Conservation (phyloP, 140 eudicot genomes). For the Erigeron philadelphicus region DNA sequence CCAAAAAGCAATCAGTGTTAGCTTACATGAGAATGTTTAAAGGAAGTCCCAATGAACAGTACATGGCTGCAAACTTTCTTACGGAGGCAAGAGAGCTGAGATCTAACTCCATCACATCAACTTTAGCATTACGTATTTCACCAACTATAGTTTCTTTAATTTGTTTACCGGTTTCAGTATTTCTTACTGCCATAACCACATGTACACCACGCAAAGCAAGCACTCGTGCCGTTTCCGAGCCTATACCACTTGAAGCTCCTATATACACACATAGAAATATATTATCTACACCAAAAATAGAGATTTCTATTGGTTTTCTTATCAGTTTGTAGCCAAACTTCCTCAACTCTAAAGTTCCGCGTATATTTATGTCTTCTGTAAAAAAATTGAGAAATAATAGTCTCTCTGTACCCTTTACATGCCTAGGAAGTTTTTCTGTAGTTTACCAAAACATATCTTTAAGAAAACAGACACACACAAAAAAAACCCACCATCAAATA, state of each 20-base stretch:
- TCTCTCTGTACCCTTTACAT: not conserved
- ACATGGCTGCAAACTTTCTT: slow-evolving; percentile 54
- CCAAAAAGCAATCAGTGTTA: not conserved
- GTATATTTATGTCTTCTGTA: not conserved
- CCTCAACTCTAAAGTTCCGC: not conserved
- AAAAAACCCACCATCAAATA: not conserved
- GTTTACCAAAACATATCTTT: too few relatives aligned
- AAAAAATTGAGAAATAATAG: too few relatives aligned
- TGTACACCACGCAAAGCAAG: slow-evolving; percentile 66
- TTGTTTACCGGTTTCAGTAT: slow-evolving; percentile 46
- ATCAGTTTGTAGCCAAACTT: not conserved
- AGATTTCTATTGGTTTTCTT: not conserved
- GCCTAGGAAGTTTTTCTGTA: not conserved
- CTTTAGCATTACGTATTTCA: slow-evolving; percentile 53
- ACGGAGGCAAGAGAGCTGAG: slow-evolving; percentile 64
- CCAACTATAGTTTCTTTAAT: slow-evolving; percentile 45
- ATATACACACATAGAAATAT: slow-evolving; percentile 16
- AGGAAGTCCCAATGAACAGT: slow-evolving; percentile 49
- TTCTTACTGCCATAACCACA: slow-evolving; percentile 89
- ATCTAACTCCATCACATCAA: slow-evolving; percentile 81
- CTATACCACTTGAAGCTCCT: slow-evolving; percentile 97
- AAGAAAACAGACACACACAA: too few relatives aligned
- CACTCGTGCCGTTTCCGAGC: slow-evolving; percentile 64
- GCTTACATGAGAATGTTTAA: slow-evolving; percentile 74
- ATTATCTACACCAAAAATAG: not conserved